Percentiles rank a stretch among this genome's conserved stretches.
phyloP scores from a whole-genome alignment of 2,329 filamentous ascomycete genomes.

The Cladosporium sp. region DNA sequence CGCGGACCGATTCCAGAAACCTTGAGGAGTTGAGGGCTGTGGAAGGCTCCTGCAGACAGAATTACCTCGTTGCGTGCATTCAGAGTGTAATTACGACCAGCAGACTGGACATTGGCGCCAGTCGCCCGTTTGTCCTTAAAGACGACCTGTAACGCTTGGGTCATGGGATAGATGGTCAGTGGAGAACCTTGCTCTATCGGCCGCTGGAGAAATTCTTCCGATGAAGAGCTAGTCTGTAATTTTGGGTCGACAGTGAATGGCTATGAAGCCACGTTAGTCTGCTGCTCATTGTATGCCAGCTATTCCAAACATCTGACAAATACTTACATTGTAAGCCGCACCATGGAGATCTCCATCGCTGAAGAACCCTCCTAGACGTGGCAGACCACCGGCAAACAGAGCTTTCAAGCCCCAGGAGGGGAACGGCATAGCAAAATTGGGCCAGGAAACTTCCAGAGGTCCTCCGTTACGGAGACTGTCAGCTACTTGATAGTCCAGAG shows the following conservation, averaged over 20 bases:
- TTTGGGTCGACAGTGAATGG: slow-evolving; percentile 36
- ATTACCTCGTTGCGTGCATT: slow-evolving; percentile 37
- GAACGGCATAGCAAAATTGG: slow-evolving; percentile 19
- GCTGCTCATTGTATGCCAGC: neutral
- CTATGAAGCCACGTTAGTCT: slow-evolving; percentile 18
- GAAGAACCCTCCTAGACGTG: neutral
- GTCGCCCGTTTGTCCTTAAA: slow-evolving; percentile 28
- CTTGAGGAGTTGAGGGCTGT: slow-evolving; percentile 36
- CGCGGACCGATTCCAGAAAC: slow-evolving; percentile 34
- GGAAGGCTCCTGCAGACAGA: slow-evolving; percentile 33
- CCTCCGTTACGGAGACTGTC: slow-evolving; percentile 28
- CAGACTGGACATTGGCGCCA: slow-evolving; percentile 30
- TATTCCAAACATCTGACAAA: too few species aligned
- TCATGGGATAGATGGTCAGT: slow-evolving; percentile 35
- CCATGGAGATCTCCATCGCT: slow-evolving; percentile 23
- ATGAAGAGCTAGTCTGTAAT: slow-evolving; percentile 28
- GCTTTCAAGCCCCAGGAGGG: slow-evolving; percentile 7
- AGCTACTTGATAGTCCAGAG: slow-evolving; percentile 13
- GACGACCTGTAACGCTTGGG: slow-evolving; percentile 37
- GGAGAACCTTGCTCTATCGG: slow-evolving; percentile 21
- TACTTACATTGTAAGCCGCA: slow-evolving; percentile 10
- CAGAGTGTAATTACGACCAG: slow-evolving; percentile 28
- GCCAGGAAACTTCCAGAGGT: slow-evolving; percentile 38
- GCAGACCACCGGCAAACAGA: slow-evolving; percentile 2
- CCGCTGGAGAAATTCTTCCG: slow-evolving; percentile 30